These are phyloP conservation scores for Holtermannia corniformis DNA, from an alignment of 768 basidiomycete species.

Conservation along the genomic window DNA sequence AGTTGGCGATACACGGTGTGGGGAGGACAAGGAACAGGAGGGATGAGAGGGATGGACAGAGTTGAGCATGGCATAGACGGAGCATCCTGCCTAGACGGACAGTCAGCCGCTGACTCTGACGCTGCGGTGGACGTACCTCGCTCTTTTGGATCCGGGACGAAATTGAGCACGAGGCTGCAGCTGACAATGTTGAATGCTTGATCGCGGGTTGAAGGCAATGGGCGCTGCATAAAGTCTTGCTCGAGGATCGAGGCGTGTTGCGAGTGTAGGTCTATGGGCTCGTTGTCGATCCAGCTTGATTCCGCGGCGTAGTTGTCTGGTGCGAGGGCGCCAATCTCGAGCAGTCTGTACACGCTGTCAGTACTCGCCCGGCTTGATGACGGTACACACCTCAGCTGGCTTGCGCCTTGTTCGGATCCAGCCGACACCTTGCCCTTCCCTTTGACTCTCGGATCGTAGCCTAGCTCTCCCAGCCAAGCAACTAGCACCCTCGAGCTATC, in stretches of 20 bases:
- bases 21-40: constrained; percentile 51
- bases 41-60: constrained; percentile 13
- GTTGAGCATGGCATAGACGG: constrained; percentile 21
- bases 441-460: constrained; percentile 14
- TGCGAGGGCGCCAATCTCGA: constrained; percentile 80
- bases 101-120: too few species aligned
- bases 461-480: constrained; percentile 58
- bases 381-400: background rate
- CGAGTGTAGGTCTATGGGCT: constrained; percentile 74
- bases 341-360: constrained; percentile 49
- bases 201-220: constrained; percentile 49
- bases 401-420: background rate
- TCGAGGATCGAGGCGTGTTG: constrained; percentile 71
- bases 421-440: background rate
- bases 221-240: constrained; percentile 64
- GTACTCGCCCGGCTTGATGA: too few species aligned
- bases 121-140: constrained; percentile 53
- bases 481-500: constrained; percentile 76
- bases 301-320: constrained; percentile 69
- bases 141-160: constrained; percentile 63
- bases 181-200: constrained; percentile 69
- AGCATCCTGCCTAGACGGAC: constrained; percentile 28
- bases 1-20: constrained; percentile 72
- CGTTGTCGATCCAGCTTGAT: constrained; percentile 60
- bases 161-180: constrained; percentile 82